Evolutionary conservation across 805 yeast species (phyloP).

Genomic region (Zygotorulaspora sp.): DNA sequence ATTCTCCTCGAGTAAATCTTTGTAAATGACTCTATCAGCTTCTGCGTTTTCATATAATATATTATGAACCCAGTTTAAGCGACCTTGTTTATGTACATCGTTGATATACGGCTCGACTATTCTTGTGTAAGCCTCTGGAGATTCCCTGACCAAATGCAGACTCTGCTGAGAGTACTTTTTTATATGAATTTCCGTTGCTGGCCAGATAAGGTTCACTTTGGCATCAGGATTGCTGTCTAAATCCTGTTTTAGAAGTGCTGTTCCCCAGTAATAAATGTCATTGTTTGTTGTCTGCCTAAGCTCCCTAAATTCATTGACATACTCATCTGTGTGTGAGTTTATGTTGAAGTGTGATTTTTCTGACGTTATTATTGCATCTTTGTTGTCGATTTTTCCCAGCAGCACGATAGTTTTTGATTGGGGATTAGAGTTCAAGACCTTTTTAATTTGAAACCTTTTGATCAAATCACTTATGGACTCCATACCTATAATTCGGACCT

Average conservation of each 20-base stretch:
- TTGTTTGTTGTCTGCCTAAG: conserved; percentile 51
- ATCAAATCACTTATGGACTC: conserved; percentile 25
- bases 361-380: conserved; percentile 63
- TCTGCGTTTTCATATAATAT: conserved; percentile 80
- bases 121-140: conserved; percentile 65
- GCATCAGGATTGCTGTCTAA: conserved; percentile 51
- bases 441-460: conserved; percentile 41
- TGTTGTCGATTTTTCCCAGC: conserved; percentile 58
- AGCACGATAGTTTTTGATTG: conserved; percentile 61
- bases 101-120: conserved; percentile 72
- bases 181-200: conserved; percentile 85
- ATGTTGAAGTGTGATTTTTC: conserved; percentile 66
- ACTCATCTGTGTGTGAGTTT: conserved; percentile 26
- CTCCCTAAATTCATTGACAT: conserved; percentile 27
- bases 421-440: conserved; percentile 55
- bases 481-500: not conserved
- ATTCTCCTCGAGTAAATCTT: conserved; percentile 48
- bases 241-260: conserved; percentile 46
- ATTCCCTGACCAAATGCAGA: conserved; percentile 65
- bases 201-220: conserved; percentile 74
- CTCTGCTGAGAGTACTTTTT: conserved; percentile 63
- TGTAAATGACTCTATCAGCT: conserved; percentile 69
- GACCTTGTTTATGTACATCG: conserved; percentile 61
- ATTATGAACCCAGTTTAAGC: conserved; percentile 86
- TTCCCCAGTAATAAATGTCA: conserved; percentile 84